Base-by-base conservation (phyloP, 306 rosid species). In the Neltuma alba region DNA sequence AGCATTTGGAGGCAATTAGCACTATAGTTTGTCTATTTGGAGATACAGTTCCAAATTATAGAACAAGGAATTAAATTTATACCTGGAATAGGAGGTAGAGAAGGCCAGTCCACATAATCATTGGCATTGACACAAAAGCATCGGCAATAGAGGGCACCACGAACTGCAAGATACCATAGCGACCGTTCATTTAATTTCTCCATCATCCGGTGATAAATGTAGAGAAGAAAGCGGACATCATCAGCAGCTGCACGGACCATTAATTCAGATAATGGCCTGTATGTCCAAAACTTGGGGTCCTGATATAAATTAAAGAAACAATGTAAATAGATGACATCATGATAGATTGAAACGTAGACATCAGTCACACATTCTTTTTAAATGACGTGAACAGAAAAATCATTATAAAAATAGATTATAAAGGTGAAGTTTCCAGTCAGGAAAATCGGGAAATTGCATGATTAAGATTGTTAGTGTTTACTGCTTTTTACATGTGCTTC, bases 241-340 rank as follows among this genome's bases (percentile, higher is more conserved):
- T 91, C 99, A 47, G 99, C 92, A 4, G 99, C 99, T 62, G 97
- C 88, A 42, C 94, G 98, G 83, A 96, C 87, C 99, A 96, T 96
- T 83, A 37, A 85, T 85, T 96, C 98, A 70, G 99, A 90, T 76
- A 96, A 80, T 79, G 99, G 99, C 79, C 99, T 87, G 83, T 91
- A 86, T 11, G 88, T 89, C 99, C 99, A 96, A 84, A 90, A 96
- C 37, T 90, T 86, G 57, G 99, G 97, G 79, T 96, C 99, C 99
- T 96, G 90, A 38, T 76, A 25, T 68, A 72, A 76, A 30, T 74
- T 73, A 55, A 33, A 81, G 54, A 78, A 65, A 84, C 45, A 57
- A 37, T 21, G 72, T 75, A 65, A 83, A 55, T 38, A 55, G 4
- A 48, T 20, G 18, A 40, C 27, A 21, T 81, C 72, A 34, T 16